Percentiles rank a stretch among this genome's conserved stretches.
These are phyloP conservation scores for Lycium ferocissimum DNA, from an alignment of 257 asterid genomes.

Conservation along the genomic window DNA sequence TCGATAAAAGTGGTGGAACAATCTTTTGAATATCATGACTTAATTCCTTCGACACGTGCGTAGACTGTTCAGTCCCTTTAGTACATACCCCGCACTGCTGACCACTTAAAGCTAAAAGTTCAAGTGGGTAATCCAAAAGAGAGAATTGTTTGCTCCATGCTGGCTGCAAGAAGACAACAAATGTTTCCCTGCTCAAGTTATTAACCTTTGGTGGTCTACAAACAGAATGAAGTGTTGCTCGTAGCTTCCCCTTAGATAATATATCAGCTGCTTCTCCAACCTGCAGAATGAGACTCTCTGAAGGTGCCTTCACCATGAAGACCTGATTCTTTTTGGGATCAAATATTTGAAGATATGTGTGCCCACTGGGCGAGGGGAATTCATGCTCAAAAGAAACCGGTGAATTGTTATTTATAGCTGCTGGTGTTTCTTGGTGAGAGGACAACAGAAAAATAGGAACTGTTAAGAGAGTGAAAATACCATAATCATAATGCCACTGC, in stretches of 20 bases:
- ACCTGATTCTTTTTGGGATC: conserved; percentile 59
- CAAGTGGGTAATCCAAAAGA: conserved; percentile 61
- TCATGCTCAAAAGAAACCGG: conserved; percentile 43
- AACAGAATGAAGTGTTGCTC: conserved; percentile 88
- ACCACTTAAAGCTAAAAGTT: conserved; percentile 35
- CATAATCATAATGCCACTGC: conserved; percentile 98
- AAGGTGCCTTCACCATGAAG: conserved; percentile 59
- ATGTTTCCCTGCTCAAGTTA: conserved; percentile 83
- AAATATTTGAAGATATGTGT: conserved; percentile 71
- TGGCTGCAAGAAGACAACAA: conserved; percentile 86
- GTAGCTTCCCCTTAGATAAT: conserved; percentile 78
- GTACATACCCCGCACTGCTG: conserved; percentile 34
- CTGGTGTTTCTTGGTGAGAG: conserved; percentile 30
- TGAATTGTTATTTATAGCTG: conserved; percentile 1
- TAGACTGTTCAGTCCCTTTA: conserved; percentile 24
- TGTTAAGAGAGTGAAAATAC: conserved; percentile 75
- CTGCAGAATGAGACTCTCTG: conserved; percentile 76
- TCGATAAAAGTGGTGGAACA: conserved; percentile 69
- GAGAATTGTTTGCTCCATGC: conserved; percentile 76
- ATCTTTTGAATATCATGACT: conserved; percentile 45
- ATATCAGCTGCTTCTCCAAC: conserved; percentile 92
- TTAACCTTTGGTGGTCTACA: conserved; percentile 53
- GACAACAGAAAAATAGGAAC: conserved; percentile 69
- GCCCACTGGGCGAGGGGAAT: conserved; percentile 62
- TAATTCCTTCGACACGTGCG: conserved; percentile 40